phyloP scores from a whole-genome alignment of 164 flowering plant genomes.

The Dillenia turbinata region DNA sequence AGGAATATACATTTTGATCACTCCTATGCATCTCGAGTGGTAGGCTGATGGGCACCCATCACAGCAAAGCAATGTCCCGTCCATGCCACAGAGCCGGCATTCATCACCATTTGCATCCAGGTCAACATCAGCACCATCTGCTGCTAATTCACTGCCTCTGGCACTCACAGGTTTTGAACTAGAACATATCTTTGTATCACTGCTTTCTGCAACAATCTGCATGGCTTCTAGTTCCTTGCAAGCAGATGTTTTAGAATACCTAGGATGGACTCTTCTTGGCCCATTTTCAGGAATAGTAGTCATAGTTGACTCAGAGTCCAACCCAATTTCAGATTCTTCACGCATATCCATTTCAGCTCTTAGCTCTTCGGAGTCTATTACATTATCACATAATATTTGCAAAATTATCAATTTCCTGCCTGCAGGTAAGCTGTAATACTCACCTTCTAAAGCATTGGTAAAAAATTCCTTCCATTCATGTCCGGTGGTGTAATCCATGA shows the following conservation, averaged over 20 bases:
- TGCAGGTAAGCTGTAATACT: constrained; percentile 63
- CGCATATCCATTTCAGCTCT: constrained; percentile 79
- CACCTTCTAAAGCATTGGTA: constrained; percentile 42
- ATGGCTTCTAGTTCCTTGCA: constrained; percentile 42
- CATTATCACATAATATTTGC: constrained; percentile 88
- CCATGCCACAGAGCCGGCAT: constrained; percentile 97
- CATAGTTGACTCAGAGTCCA: constrained; percentile 36
- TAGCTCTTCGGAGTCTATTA: constrained; percentile 60
- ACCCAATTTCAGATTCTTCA: constrained; percentile 59
- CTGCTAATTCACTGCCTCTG: constrained; percentile 19
- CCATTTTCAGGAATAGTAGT: constrained; percentile 30
- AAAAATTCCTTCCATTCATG: constrained; percentile 60
- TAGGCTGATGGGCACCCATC: constrained; percentile 98
- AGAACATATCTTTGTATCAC: constrained; percentile 15
- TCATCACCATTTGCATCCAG: constrained; percentile 82
- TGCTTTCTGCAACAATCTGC: constrained; percentile 29
- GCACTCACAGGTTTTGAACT: constrained; percentile 18
- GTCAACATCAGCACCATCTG: constrained; percentile 31
- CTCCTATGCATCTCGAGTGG: constrained; percentile 90
- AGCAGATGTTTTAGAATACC: constrained; percentile 64
- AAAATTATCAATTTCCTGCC: constrained; percentile 58
- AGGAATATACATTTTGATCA: constrained; percentile 66
- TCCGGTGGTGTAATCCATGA: constrained; percentile 54
- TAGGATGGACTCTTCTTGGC: constrained; percentile 73
- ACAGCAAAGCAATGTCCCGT: constrained; percentile 91